Evolutionary conservation across 2,329 filamentous ascomycete species (phyloP).

Genomic region (Drechslera avenae): DNA sequence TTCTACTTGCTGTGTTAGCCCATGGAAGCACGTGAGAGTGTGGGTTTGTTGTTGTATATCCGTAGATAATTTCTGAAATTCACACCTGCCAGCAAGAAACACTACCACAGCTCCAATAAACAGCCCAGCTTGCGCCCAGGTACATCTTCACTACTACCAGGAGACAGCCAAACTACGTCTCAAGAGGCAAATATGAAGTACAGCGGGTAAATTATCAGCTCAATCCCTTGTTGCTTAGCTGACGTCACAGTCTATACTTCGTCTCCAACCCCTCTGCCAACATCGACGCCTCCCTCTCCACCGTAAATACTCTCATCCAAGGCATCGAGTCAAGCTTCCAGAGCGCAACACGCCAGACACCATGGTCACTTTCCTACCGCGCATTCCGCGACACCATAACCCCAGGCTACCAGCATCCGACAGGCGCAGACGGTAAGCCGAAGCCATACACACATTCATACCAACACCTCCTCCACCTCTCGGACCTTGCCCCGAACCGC

Average conservation of each 20-base stretch:
- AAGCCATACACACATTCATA: conserved; percentile 28
- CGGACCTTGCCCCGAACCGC: conserved; percentile 24
- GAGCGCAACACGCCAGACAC: conserved; percentile 23
- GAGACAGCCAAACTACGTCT: background rate
- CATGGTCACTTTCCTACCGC: conserved; percentile 42
- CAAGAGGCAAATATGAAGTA: conserved; percentile 22
- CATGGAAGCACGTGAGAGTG: no score
- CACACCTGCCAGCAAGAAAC: no score
- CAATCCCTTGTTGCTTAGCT: background rate
- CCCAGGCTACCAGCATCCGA: conserved; percentile 14
- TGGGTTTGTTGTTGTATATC: no score
- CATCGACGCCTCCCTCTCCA: conserved; percentile 30
- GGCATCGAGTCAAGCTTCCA: conserved; percentile 36
- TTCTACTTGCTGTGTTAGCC: no score
- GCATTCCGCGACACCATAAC: conserved; percentile 41
- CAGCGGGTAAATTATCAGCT: conserved; percentile 18
- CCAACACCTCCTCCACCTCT: conserved; percentile 39
- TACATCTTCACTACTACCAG: no score
- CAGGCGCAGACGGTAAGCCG: conserved; percentile 21
- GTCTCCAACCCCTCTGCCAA: conserved; percentile 34
- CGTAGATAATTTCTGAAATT: no score
- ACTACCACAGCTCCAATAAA: no score
- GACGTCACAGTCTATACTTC: conserved; percentile 38
- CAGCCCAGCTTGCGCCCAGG: no score
- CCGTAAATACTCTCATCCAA: conserved; percentile 29